Percentiles rank a stretch among this genome's conserved stretches.
These are phyloP conservation scores for Pyrenochaeta sp. DNA, from an alignment of 2,329 filamentous ascomycete species.

Conservation along the genomic window DNA sequence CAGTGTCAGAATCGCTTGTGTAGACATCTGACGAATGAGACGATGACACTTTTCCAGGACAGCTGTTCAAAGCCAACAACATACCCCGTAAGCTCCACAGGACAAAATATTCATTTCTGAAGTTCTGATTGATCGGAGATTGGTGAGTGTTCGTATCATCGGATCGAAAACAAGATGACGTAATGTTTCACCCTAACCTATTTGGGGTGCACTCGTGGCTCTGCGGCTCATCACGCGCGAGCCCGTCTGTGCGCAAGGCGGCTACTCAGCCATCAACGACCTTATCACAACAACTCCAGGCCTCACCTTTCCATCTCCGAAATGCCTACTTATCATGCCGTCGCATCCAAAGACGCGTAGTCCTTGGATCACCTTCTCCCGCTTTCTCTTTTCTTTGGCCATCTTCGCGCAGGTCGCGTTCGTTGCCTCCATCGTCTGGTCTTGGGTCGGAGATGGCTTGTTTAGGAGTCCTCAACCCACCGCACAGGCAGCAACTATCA, in stretches of 20 bases:
- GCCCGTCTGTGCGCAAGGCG: slow-evolving; percentile 23
- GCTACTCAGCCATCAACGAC: slow-evolving; percentile 23
- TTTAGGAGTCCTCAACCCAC: slow-evolving; percentile 13
- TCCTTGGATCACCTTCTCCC: slow-evolving; percentile 20
- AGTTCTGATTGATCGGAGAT: too few relatives aligned
- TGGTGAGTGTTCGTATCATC: too few relatives aligned
- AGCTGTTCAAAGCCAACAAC: too few relatives aligned
- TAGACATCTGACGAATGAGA: too few relatives aligned
- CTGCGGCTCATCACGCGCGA: slow-evolving; percentile 23
- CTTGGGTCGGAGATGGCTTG: slow-evolving; percentile 13
- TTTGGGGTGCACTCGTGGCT: not conserved
- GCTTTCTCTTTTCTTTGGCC: slow-evolving; percentile 18
- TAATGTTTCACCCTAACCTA: not conserved
- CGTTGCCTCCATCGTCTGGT: slow-evolving; percentile 21
- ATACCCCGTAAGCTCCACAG: too few relatives aligned
- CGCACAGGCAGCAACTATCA: slow-evolving; percentile 7
- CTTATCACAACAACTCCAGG: slow-evolving; percentile 18
- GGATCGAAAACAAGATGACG: too few relatives aligned
- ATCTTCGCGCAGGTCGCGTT: slow-evolving; percentile 33
- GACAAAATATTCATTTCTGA: too few relatives aligned
- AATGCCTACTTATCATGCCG: slow-evolving; percentile 30
- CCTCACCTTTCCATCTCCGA: slow-evolving; percentile 12
- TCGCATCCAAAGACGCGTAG: slow-evolving; percentile 15
- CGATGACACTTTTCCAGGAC: too few relatives aligned
- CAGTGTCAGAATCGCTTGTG: too few relatives aligned